Conservation (phyloP, 1,284 basidiomycete species). For the Retiboletus flavoniger region DNA sequence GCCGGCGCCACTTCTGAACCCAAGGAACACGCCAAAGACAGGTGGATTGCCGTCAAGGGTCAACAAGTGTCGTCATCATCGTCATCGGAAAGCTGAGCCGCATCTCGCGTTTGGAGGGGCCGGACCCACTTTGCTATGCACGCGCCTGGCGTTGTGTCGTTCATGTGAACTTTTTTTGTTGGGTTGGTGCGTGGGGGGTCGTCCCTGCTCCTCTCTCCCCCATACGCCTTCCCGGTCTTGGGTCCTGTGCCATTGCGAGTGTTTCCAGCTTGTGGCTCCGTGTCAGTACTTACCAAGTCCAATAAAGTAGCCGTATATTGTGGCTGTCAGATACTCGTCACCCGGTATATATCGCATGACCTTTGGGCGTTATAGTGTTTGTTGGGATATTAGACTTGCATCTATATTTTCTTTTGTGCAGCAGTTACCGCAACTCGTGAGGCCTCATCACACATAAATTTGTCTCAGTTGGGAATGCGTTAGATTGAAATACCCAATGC, state of each 20-base stretch:
- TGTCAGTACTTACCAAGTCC: slow-evolving; percentile 24
- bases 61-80: slow-evolving; percentile 19
- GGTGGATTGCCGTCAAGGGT: slow-evolving; percentile 68
- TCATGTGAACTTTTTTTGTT: slow-evolving; percentile 18
- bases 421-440: background rate
- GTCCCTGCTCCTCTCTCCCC: background rate
- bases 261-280: slow-evolving; percentile 14
- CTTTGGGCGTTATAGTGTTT: slow-evolving; percentile 1
- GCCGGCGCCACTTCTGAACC: slow-evolving; percentile 30
- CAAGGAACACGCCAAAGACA: slow-evolving; percentile 48
- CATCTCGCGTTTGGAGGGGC: background rate
- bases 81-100: slow-evolving; percentile 15
- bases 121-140: slow-evolving; percentile 1
- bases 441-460: background rate
- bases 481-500: background rate
- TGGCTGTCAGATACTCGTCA: slow-evolving; percentile 6
- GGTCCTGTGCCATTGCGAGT: slow-evolving; percentile 16
- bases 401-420: background rate
- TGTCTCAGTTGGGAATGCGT: background rate
- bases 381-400: slow-evolving; percentile 15
- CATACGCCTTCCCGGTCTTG: slow-evolving; percentile 3
- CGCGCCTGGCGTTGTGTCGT: slow-evolving; percentile 2
- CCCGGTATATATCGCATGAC: slow-evolving; percentile 15
- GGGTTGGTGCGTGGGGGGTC: slow-evolving; percentile 1
- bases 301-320: slow-evolving; percentile 21